phyloP scores from a whole-genome alignment of 1,284 basidiomycete genomes.

The Cryptococcus depauperatus region DNA sequence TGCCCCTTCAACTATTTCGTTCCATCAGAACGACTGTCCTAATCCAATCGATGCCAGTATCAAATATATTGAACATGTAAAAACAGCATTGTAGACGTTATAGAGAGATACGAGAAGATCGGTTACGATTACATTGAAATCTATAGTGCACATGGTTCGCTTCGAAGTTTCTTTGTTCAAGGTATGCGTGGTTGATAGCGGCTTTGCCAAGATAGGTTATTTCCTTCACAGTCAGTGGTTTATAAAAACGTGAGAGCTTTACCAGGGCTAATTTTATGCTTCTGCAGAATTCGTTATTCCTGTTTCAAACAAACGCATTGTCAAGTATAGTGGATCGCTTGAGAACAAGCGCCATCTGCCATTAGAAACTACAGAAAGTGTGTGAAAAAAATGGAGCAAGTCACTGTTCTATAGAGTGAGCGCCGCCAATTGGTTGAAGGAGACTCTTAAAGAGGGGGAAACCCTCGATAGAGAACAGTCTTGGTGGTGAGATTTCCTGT shows the following conservation, averaged over 20 bases:
- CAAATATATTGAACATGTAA: slow-evolving; percentile 55
- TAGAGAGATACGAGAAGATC: slow-evolving; percentile 51
- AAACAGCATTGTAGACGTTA: slow-evolving; percentile 58
- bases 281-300: slow-evolving; percentile 56
- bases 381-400: slow-evolving; percentile 57
- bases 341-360: slow-evolving; percentile 65
- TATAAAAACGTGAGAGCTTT: too few species aligned
- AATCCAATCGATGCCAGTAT: slow-evolving; percentile 54
- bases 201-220: slow-evolving; percentile 4
- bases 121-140: slow-evolving; percentile 78
- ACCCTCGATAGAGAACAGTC: slow-evolving; percentile 47
- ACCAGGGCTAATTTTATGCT: not conserved
- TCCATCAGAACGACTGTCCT: slow-evolving; percentile 47
- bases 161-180: not conserved
- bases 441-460: slow-evolving; percentile 37
- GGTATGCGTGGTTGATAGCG: not conserved
- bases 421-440: slow-evolving; percentile 69
- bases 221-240: slow-evolving; percentile 19
- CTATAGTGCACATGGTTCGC: slow-evolving; percentile 57
- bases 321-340: slow-evolving; percentile 64
- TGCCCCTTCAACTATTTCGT: slow-evolving; percentile 56
- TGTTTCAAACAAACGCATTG: slow-evolving; percentile 60
- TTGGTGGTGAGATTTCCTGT: slow-evolving; percentile 35
- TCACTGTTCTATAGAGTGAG: slow-evolving; percentile 69
- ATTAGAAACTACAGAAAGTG: slow-evolving; percentile 52